Evolutionary conservation across 208 protist genomes (phyloP), one percentile per base, ranked within the genome.

Genomic region (Leishmania tropica): DNA sequence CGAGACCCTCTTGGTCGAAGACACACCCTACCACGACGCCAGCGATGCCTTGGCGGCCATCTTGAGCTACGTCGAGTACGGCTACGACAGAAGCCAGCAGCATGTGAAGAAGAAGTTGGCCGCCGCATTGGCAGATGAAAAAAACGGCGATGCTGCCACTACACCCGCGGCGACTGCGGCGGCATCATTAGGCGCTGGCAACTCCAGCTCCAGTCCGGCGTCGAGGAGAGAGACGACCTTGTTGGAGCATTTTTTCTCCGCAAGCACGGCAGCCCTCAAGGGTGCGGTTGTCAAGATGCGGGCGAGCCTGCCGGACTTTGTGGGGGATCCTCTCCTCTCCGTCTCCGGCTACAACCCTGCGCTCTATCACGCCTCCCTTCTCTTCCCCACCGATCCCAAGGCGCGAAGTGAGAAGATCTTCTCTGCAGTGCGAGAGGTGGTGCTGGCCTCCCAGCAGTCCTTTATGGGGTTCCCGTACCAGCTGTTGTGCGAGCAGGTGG

Each of bases 401-500:
- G 81, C 70, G 24, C 85, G 85, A 51, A 87, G 86, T 54, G 74
- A 54, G 60, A 88, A 85, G 42, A 81, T 93, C 24, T 93, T 83
- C 83, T 56, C 83, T 15, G 90, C 90, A 35, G 88, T 85, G 47
- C 90, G 90, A 10, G 83, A 91, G 54, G 88, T 89, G 10, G 88
- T 93, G 21, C 77, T 93, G 37, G 90, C 90, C 42, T 88, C 86
- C 37, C 90, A 93, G 81, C 90, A 93, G 85, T 93, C 90, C 76
- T 93, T 93, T 81, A 90, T 93, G 84, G 90, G 87, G 72, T 91
- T 93, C 42, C 90, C 90, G 35, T 91, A 91, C 51, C 87, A 92
- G 77, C 84, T 93, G 8, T 80, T 93, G 64, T 93, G 88, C 56
- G 90, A 93, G 62, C 90, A 93, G 81, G 83, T 93, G 5, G 90